Base-by-base conservation (phyloP, 169 alveolate genomes). In the Plasmodium fragile region DNA sequence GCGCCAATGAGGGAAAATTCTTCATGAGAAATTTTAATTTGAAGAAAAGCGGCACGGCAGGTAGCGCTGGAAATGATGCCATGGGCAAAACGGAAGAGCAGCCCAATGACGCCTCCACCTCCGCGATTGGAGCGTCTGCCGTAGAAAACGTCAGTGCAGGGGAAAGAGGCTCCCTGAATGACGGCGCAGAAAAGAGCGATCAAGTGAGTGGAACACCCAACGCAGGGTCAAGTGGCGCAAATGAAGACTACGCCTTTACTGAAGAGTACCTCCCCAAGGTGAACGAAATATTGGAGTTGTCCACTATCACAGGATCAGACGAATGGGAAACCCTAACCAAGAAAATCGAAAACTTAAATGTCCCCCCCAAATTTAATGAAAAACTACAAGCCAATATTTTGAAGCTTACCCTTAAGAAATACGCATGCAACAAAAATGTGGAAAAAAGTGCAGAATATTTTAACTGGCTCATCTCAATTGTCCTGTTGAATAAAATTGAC, bases 351-450 rank as follows among this genome's bases (percentile, higher is more conserved):
- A 72, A 89, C 5, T 65, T 89, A 36, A 78, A 89, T 55, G 55
- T 89, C 13, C 94, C 94, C 16, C 32, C 90, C 1, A 78, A 89
- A 78, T 89, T 55, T 89, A 78, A 89, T 78, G 90, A 89, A 13
- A 89, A 78, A n/a, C 52, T 89, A n/a, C 94, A 89, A 18, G 25
- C 16, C n/a, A 34, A 78, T 13, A 89, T 89, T 39, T 78, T 89
- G 78, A 89, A 77, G 49, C 59, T 78, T n/a, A 89, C 94, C 34
- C 71, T 89, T 59, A 89, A 89, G 70, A 78, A 89, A 72, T 89
- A 89, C 71, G 94, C 94, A n/a, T 89, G 94, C n/a, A 89, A 89
- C 71, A 89, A 78, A 52, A 78, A 89, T 70, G 80, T 89, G 22
- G 94, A 89, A 78, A 89, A 70, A 39, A 89, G 94, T 78, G 30